Evolutionary conservation across 768 basidiomycete species (phyloP).

Genomic region (Pleurotus giganteus): DNA sequence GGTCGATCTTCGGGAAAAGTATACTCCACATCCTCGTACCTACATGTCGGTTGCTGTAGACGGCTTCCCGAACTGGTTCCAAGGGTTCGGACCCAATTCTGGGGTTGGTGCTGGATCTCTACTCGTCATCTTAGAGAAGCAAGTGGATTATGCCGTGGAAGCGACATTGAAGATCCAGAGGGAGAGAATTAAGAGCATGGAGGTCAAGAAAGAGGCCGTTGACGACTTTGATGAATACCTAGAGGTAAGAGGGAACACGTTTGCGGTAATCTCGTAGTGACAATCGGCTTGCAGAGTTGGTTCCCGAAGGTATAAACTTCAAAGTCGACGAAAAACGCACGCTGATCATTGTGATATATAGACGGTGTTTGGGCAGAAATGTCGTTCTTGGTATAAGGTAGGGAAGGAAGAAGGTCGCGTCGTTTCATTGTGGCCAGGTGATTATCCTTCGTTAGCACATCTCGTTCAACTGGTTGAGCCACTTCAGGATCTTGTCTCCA

Average conservation of each 20-base stretch:
- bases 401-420: slow-evolving; percentile 59
- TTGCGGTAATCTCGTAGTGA: not conserved
- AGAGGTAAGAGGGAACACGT: slow-evolving; percentile 34
- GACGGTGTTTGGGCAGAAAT: slow-evolving; percentile 59
- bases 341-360: slow-evolving; percentile 17
- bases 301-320: slow-evolving; percentile 38
- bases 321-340: not conserved
- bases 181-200: slow-evolving; percentile 61
- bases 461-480: not conserved
- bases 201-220: slow-evolving; percentile 56
- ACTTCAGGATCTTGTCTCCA: slow-evolving; percentile 49
- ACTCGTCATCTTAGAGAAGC: slow-evolving; percentile 51
- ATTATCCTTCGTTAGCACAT: slow-evolving; percentile 7
- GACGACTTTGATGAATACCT: slow-evolving; percentile 61
- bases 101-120: slow-evolving; percentile 54
- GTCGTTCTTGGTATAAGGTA: slow-evolving; percentile 63
- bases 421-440: slow-evolving; percentile 60
- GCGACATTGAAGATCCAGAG: slow-evolving; percentile 60
- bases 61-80: slow-evolving; percentile 72
- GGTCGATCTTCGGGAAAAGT: slow-evolving; percentile 49
- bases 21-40: slow-evolving; percentile 50
- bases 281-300: slow-evolving; percentile 33
- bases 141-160: slow-evolving; percentile 55
- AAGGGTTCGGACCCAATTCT: slow-evolving; percentile 54
- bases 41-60: slow-evolving; percentile 61